Evolutionary conservation across 2,329 filamentous ascomycete genomes (phyloP).

Genomic region (Colletotrichum sp.): DNA sequence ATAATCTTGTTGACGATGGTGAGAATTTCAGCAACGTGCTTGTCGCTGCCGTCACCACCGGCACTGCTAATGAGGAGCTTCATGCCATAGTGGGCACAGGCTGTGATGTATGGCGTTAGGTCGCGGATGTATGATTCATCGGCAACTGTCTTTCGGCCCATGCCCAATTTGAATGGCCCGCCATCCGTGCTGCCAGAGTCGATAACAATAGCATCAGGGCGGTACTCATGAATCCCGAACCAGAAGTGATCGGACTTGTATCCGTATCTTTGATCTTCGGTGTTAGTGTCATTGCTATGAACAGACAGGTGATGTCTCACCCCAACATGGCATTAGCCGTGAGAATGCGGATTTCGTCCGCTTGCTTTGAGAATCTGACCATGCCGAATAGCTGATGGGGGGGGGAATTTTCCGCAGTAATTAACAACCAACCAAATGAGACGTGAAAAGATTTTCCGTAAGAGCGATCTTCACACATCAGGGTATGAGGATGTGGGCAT

Average conservation of each 20-base stretch:
- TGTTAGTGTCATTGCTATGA: no score
- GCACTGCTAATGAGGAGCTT: conserved; percentile 43
- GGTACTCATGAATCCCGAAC: conserved; percentile 21
- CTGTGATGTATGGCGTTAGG: conserved; percentile 39
- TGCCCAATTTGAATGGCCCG: conserved; percentile 43
- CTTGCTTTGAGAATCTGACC: no score
- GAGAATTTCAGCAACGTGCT: conserved; percentile 42
- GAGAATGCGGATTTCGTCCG: no score
- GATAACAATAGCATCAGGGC: conserved; percentile 28
- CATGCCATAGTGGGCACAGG: conserved; percentile 35
- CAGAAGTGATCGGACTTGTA: conserved; percentile 37
- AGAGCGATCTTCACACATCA: no score
- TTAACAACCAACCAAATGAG: no score
- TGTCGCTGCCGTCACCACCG: conserved; percentile 51
- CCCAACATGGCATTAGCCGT: no score
- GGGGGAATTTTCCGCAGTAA: no score
- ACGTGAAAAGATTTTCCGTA: no score
- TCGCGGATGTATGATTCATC: conserved; percentile 46
- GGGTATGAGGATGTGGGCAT: no score
- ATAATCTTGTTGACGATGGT: conserved; percentile 40
- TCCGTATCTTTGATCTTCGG: conserved; percentile 36
- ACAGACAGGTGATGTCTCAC: no score
- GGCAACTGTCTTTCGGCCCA: conserved; percentile 42
- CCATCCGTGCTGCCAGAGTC: conserved; percentile 40
- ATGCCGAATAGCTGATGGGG: no score